Conservation (phyloP, 2,329 filamentous ascomycete species). For the Nothomitra cinnamomea region DNA sequence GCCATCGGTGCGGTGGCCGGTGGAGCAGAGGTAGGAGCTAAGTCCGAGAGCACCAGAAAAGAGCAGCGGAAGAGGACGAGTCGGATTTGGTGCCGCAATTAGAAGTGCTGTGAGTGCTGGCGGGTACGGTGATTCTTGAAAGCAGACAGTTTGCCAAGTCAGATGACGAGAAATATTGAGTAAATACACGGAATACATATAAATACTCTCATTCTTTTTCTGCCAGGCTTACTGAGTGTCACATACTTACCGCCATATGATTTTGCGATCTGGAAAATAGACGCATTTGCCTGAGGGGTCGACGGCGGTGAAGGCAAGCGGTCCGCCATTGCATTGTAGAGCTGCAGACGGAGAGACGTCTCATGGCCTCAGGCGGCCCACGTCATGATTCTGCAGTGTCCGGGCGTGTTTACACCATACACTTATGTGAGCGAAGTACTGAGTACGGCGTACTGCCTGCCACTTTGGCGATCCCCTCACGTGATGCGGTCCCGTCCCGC, state of each 20-base stretch:
- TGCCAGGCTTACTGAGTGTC: no score
- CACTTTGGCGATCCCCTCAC: no score
- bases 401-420: background rate
- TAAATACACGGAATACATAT: background rate
- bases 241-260: constrained; percentile 3
- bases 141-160: background rate
- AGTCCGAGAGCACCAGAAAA: constrained; percentile 51
- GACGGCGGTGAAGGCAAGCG: background rate
- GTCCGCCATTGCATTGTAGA: background rate
- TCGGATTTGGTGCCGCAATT: constrained; percentile 47
- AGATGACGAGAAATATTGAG: background rate
- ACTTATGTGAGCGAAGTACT: background rate
- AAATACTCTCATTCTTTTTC: no score
- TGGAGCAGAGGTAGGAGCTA: constrained; percentile 47
- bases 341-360: background rate
- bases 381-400: background rate
- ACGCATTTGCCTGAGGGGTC: background rate
- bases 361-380: background rate
- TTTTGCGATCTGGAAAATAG: background rate
- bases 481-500: no score
- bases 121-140: constrained; percentile 43
- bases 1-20: constrained; percentile 42
- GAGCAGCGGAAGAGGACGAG: constrained; percentile 46
- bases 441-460: no score
- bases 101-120: constrained; percentile 48